Base-by-base conservation (phyloP, 2,329 filamentous ascomycete species). In the Penicillium sp. region DNA sequence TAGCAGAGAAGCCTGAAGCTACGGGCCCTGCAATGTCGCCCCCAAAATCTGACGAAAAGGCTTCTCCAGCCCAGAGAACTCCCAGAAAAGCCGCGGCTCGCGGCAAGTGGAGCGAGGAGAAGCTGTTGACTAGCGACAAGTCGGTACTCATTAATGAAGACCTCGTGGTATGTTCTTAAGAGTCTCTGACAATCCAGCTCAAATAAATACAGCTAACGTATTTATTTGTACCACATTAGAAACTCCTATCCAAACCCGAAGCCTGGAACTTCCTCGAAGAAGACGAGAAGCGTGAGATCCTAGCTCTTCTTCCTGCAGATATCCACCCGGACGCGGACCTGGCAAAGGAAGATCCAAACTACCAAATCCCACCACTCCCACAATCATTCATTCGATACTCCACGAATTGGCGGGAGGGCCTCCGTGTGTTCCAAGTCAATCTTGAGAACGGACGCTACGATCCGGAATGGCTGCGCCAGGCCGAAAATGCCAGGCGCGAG, bases 351-450 rank as follows among this genome's bases (percentile, higher is more conserved):
- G 60, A 70, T 39, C 57, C 63, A 1, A 46, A 69, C 20, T 55
- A 58, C 11, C 69, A 67, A 33, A 71, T 75, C 10, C 63, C 66
- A n/a, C 69, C 70, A 10, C 55, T 79, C 3, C 66, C 72, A 2
- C 62, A 72, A 16, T 65, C 62, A 3, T 74, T 78, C 30, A 58
- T 73, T 44, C 74, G 72, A 11, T 76, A 77, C 56, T 71, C 73
- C 20, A 70, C 73, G 41, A 73, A 76, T 50, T 81, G 83, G 67
- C 74, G 78, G 20, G 77, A 78, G 18, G 79, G 76, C 39, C 65
- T 84, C 35, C 76, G 78, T 16, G 73, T 77, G 45, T 86, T 82
- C 63, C 77, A 84, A 62, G 64, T 76, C 3, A 81, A 86, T 57
- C 71, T 86, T 1, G 66, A 66, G 20, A 71, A 76, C 24, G 84